Evolutionary conservation across 2,329 filamentous ascomycete genomes (phyloP).

Genomic region (Blumeria graminis): DNA sequence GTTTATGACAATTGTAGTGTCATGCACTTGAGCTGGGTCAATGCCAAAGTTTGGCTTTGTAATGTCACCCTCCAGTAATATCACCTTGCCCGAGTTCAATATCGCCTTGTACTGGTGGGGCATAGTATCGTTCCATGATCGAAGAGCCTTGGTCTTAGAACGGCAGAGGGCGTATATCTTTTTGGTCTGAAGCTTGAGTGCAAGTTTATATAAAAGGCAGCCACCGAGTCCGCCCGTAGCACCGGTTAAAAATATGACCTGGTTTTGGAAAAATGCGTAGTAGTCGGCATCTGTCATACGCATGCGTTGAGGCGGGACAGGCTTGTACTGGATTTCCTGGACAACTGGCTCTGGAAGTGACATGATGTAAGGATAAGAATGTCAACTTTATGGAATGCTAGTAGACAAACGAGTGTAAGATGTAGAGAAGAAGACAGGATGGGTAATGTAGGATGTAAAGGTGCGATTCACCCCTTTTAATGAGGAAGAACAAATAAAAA

Average conservation of each 20-base stretch:
- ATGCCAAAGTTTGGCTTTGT: slow-evolving; percentile 4
- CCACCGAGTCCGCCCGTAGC: slow-evolving; percentile 5
- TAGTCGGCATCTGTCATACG: neutral
- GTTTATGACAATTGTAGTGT: slow-evolving; percentile 3
- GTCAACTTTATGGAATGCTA: too few species aligned
- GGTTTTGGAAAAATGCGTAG: slow-evolving; percentile 1
- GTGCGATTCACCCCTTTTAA: too few species aligned
- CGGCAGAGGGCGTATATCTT: slow-evolving; percentile 3
- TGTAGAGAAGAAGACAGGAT: too few species aligned
- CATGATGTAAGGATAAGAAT: neutral
- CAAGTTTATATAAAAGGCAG: slow-evolving; percentile 3
- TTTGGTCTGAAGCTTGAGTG: slow-evolving; percentile 1
- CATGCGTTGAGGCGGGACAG: neutral
- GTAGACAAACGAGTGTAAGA: too few species aligned
- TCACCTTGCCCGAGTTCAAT: neutral
- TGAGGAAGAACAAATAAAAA: too few species aligned
- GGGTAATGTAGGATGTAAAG: too few species aligned
- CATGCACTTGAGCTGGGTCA: slow-evolving; percentile 1
- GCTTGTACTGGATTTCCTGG: neutral
- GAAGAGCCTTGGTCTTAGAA: neutral
- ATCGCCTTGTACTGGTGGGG: slow-evolving; percentile 1
- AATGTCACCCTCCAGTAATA: slow-evolving; percentile 4
- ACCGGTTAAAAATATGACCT: slow-evolving; percentile 5
- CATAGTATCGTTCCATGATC: slow-evolving; percentile 3
- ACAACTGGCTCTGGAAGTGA: neutral